These are phyloP conservation scores for Ceratocystis variospora DNA, from an alignment of 2,329 filamentous ascomycete genomes.

Conservation along the genomic window DNA sequence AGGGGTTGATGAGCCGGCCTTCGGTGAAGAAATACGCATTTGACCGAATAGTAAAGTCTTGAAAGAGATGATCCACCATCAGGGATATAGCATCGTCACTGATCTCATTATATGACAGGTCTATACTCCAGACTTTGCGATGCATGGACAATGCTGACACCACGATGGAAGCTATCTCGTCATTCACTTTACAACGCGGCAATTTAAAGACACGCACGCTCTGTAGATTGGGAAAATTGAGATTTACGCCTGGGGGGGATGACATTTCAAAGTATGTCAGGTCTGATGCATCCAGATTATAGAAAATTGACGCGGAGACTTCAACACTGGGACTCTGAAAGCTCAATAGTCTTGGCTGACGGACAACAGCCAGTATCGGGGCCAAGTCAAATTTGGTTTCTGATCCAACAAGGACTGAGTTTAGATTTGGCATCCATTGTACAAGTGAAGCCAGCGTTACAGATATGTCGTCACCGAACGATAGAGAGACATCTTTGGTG, in stretches of 20 bases:
- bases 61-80: conserved; percentile 6
- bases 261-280: conserved; percentile 33
- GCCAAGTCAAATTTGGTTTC: conserved; percentile 11
- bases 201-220: conserved; percentile 40
- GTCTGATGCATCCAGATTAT: conserved; percentile 26
- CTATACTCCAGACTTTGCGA: conserved; percentile 42
- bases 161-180: conserved; percentile 26
- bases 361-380: conserved; percentile 5
- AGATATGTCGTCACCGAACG: neutral
- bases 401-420: conserved; percentile 6
- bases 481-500: conserved; percentile 7
- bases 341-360: conserved; percentile 3
- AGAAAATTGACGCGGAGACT: conserved; percentile 25
- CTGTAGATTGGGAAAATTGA: conserved; percentile 32
- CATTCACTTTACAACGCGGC: conserved; percentile 34
- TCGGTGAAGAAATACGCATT: conserved; percentile 31
- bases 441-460: conserved; percentile 7
- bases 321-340: neutral
- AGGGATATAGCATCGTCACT: conserved; percentile 29
- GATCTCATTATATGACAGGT: conserved; percentile 39
- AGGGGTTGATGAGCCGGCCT: conserved; percentile 29
- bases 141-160: conserved; percentile 23
- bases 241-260: conserved; percentile 38
- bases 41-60: conserved; percentile 13
- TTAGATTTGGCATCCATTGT: conserved; percentile 12